A percentile compares a stretch with the other conserved stretches of the same genome.
Evolutionary conservation across 176 grass and related monocot species (phyloP).

Genomic region (Pharus latifolius): DNA sequence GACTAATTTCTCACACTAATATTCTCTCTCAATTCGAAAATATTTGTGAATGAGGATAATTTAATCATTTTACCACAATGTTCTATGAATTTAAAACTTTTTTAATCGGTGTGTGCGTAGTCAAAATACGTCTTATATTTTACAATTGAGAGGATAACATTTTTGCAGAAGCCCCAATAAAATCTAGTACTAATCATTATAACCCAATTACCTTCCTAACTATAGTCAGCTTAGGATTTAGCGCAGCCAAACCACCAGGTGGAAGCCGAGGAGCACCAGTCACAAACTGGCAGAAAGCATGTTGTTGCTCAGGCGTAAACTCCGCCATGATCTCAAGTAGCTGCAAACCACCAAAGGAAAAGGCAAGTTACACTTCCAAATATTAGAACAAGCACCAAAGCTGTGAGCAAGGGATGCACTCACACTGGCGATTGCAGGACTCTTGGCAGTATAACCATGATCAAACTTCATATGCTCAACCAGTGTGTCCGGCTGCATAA

Average conservation of each 20-base stretch:
- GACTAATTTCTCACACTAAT: too few species aligned
- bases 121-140: too few species aligned
- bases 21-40: too few species aligned
- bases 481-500: conserved; percentile 54
- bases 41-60: too few species aligned
- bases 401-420: not conserved
- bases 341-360: conserved; percentile 27
- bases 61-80: too few species aligned
- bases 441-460: conserved; percentile 91
- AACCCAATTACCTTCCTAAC: conserved; percentile 64
- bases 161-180: too few species aligned
- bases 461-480: conserved; percentile 94
- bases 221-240: conserved; percentile 81
- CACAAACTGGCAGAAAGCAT: conserved; percentile 89
- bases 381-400: not conserved
- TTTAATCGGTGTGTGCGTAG: too few species aligned
- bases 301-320: conserved; percentile 72
- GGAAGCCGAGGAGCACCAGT: conserved; percentile 88
- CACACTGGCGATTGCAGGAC: conserved; percentile 72
- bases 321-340: conserved; percentile 83
- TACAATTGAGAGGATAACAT: too few species aligned
- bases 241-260: conserved; percentile 70
- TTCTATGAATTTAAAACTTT: too few species aligned
- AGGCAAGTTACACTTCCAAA: not conserved
- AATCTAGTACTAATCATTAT: too few species aligned